Conservation (phyloP, 2,329 filamentous ascomycete species). For the Lasiodiplodia citricola region DNA sequence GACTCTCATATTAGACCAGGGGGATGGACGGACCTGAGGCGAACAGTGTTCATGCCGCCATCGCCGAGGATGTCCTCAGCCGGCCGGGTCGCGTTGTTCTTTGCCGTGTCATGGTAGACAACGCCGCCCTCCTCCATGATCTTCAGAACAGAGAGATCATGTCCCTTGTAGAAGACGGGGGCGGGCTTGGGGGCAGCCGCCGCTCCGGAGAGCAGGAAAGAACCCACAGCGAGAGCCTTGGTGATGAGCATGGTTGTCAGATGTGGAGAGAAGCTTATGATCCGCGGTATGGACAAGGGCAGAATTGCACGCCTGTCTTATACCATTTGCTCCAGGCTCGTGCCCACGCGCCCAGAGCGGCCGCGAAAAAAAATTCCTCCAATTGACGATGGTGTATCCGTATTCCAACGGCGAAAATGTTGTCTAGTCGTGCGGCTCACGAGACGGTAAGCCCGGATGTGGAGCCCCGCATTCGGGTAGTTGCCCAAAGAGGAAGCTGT, state of each 20-base stretch:
- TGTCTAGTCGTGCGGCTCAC: slow-evolving; percentile 12
- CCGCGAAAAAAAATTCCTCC: slow-evolving; percentile 9
- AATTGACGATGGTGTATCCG: neutral
- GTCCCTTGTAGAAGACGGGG: slow-evolving; percentile 25
- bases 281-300: neutral
- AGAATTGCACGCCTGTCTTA: neutral
- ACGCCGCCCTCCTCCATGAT: slow-evolving; percentile 26
- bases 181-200: slow-evolving; percentile 3
- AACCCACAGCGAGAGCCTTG: slow-evolving; percentile 3
- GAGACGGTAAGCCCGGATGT: neutral
- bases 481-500: slow-evolving; percentile 6
- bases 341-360: neutral
- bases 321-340: neutral
- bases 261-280: neutral
- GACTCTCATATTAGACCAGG: neutral
- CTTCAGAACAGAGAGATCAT: slow-evolving; percentile 22
- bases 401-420: neutral
- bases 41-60: slow-evolving; percentile 24
- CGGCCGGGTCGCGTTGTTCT: slow-evolving; percentile 42
- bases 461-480: slow-evolving; percentile 15
- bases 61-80: slow-evolving; percentile 25
- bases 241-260: slow-evolving; percentile 2
- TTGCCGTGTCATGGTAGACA: slow-evolving; percentile 38
- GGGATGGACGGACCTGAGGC: slow-evolving; percentile 8
- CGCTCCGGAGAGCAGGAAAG: slow-evolving; percentile 7